Conservation (phyloP, 1,139 yeast genomes). For the Debaryomyces coudertii region DNA sequence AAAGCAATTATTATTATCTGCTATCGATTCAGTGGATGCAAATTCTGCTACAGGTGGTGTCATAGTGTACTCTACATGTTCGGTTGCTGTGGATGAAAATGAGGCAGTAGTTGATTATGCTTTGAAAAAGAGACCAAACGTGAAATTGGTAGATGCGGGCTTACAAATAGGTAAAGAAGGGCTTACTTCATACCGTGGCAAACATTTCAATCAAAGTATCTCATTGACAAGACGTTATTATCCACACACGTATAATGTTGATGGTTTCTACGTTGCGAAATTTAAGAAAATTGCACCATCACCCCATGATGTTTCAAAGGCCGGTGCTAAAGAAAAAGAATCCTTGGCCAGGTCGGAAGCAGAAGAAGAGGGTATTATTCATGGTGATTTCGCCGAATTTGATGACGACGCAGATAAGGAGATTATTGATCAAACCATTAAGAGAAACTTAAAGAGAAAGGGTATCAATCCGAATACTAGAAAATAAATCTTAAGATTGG, state of each 20-base stretch:
- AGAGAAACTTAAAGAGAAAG: conserved; percentile 72
- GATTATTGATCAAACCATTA: conserved; percentile 73
- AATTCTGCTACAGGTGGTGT: conserved; percentile 89
- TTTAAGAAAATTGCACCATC: conserved; percentile 89
- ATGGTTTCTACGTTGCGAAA: conserved; percentile 97
- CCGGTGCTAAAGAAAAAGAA: conserved; percentile 90
- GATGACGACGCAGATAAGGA: conserved; percentile 76
- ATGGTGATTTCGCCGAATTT: conserved; percentile 84
- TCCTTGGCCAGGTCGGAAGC: conserved; percentile 76
- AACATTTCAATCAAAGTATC: conserved; percentile 77
- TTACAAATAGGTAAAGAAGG: conserved; percentile 95
- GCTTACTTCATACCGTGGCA: conserved; percentile 90
- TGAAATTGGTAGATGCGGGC: conserved; percentile 92
- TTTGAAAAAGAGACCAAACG: conserved; percentile 93
- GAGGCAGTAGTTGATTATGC: conserved; percentile 99
- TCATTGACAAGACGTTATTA: conserved; percentile 90
- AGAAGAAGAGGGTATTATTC: conserved; percentile 77
- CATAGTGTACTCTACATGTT: conserved; percentile 96
- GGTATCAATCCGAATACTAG: conserved; percentile 70
- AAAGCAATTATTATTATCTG: conserved; percentile 88
- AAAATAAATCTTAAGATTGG: conserved; percentile 6
- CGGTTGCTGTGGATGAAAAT: conserved; percentile 97
- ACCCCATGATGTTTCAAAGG: conserved; percentile 80
- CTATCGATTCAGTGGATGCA: conserved; percentile 97
- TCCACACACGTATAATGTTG: conserved; percentile 98